Evolutionary conservation across 2,329 filamentous ascomycete species (phyloP).

Genomic region (Aspergillus quadricinctus): DNA sequence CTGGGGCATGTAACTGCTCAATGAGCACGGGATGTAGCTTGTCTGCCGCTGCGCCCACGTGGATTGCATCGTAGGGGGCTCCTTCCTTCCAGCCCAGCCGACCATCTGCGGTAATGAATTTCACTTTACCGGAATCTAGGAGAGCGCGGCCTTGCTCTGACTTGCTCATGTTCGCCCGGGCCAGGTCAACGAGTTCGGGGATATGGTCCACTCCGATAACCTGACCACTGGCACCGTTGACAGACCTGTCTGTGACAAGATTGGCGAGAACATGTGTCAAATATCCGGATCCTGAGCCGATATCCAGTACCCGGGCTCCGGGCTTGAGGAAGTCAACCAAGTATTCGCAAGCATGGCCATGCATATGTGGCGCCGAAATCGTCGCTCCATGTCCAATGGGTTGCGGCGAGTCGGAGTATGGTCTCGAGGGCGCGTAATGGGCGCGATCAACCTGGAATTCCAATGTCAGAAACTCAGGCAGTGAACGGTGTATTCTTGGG

Average conservation of each 20-base stretch:
- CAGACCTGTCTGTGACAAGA: slow-evolving; percentile 48
- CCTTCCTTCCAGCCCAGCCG: slow-evolving; percentile 59
- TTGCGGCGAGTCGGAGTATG: slow-evolving; percentile 73
- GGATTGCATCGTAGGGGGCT: slow-evolving; percentile 81
- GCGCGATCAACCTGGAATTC: slow-evolving; percentile 68
- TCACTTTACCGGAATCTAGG: slow-evolving; percentile 60
- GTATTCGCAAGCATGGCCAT: slow-evolving; percentile 61
- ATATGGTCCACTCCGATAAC: slow-evolving; percentile 77
- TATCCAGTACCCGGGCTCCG: slow-evolving; percentile 60
- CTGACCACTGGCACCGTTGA: slow-evolving; percentile 34
- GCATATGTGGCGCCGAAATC: slow-evolving; percentile 71
- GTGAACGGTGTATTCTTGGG: background rate
- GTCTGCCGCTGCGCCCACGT: slow-evolving; percentile 82
- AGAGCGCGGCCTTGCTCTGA: slow-evolving; percentile 55
- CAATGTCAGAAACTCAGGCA: slow-evolving; percentile 6
- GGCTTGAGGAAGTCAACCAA: slow-evolving; percentile 56
- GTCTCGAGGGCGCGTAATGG: slow-evolving; percentile 67
- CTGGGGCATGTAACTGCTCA: slow-evolving; percentile 72
- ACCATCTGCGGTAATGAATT: slow-evolving; percentile 73
- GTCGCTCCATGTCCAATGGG: slow-evolving; percentile 64
- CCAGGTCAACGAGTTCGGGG: slow-evolving; percentile 56
- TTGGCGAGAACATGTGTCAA: slow-evolving; percentile 84
- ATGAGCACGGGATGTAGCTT: slow-evolving; percentile 68
- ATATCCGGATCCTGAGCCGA: slow-evolving; percentile 75
- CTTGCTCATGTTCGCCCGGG: slow-evolving; percentile 63